phyloP scores from a whole-genome alignment of 306 rosid genomes.

The Lotus japonicus region DNA sequence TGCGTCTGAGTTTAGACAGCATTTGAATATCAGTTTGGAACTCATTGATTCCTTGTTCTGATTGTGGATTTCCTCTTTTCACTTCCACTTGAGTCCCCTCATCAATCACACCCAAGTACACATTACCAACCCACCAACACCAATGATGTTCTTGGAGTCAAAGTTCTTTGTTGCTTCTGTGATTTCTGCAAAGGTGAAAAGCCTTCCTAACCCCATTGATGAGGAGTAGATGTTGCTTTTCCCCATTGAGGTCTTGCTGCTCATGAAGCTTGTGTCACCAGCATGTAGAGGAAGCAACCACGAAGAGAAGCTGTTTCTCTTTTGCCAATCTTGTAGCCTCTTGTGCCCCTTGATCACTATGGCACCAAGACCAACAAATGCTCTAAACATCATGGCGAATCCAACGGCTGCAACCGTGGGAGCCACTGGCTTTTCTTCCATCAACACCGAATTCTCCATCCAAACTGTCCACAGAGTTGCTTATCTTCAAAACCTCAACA shows the following conservation, averaged over 20 bases:
- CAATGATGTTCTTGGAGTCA: constrained; percentile 41
- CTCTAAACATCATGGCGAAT: constrained; percentile 63
- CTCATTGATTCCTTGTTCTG: constrained; percentile 57
- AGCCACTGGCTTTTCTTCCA: constrained; percentile 18
- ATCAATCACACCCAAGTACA: constrained; percentile 47
- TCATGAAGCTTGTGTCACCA: constrained; percentile 44
- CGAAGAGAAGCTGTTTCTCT: constrained; percentile 59
- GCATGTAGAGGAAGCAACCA: constrained; percentile 61
- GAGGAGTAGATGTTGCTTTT: constrained; percentile 42
- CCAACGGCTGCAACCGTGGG: constrained; percentile 51
- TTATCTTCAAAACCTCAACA: constrained; percentile 47
- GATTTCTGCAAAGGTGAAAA: constrained; percentile 41
- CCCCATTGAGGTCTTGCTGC: constrained; percentile 44
- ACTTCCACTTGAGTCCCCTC: constrained; percentile 52
- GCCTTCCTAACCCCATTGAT: constrained; percentile 42
- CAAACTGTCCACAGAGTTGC: constrained; percentile 49
- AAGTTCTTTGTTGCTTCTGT: constrained; percentile 59
- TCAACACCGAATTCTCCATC: constrained; percentile 57
- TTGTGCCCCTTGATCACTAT: constrained; percentile 64
- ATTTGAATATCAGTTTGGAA: constrained; percentile 60
- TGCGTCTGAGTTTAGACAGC: constrained; percentile 53
- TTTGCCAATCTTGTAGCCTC: constrained; percentile 64
- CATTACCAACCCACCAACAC: constrained; percentile 64
- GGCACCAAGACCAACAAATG: constrained; percentile 52
- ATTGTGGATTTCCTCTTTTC: constrained; percentile 62